A percentile compares a stretch with the other conserved stretches of the same genome.
Conservation (phyloP, 1,284 basidiomycete genomes). For the Mixia osmundae region DNA sequence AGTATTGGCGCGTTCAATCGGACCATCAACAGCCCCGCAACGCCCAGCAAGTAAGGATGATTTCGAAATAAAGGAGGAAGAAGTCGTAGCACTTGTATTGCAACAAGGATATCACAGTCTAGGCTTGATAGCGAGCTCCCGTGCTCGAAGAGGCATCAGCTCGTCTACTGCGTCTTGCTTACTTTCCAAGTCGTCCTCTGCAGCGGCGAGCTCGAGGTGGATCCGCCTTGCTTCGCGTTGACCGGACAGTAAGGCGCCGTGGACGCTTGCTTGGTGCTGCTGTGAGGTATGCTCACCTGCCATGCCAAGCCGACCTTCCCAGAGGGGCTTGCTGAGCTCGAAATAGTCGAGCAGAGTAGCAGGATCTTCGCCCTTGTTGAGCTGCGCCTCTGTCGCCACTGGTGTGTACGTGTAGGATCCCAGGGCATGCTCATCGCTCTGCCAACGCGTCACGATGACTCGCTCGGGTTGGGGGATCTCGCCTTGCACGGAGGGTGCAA, state of each 20-base stretch:
- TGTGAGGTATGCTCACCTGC: constrained; percentile 23
- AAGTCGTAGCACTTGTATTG: too few species aligned
- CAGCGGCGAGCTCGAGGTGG: neutral
- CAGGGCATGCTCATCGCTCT: constrained; percentile 12
- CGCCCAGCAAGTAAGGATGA: too few species aligned
- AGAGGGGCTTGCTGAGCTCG: constrained; percentile 20
- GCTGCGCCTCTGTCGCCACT: constrained; percentile 8
- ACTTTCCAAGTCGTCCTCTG: too few species aligned
- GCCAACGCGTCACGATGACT: constrained; percentile 16
- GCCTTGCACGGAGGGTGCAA: too few species aligned
- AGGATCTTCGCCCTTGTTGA: constrained; percentile 9
- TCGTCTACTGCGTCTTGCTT: too few species aligned
- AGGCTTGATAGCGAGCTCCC: too few species aligned
- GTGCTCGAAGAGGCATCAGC: too few species aligned
- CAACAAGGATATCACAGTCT: too few species aligned
- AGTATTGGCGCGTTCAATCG: too few species aligned
- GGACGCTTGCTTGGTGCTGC: constrained; percentile 19
- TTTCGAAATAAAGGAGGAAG: too few species aligned
- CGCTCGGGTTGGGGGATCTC: constrained; percentile 7
- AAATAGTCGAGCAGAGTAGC: constrained; percentile 21
- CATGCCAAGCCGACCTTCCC: constrained; percentile 20
- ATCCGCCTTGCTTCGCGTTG: constrained; percentile 13
- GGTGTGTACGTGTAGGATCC: constrained; percentile 19
- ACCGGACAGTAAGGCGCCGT: constrained; percentile 17
- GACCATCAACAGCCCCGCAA: too few species aligned